Evolutionary conservation across 768 basidiomycete species (phyloP), one percentile per base, ranked within the genome.

Genomic region (Rhodotorula graminis): DNA sequence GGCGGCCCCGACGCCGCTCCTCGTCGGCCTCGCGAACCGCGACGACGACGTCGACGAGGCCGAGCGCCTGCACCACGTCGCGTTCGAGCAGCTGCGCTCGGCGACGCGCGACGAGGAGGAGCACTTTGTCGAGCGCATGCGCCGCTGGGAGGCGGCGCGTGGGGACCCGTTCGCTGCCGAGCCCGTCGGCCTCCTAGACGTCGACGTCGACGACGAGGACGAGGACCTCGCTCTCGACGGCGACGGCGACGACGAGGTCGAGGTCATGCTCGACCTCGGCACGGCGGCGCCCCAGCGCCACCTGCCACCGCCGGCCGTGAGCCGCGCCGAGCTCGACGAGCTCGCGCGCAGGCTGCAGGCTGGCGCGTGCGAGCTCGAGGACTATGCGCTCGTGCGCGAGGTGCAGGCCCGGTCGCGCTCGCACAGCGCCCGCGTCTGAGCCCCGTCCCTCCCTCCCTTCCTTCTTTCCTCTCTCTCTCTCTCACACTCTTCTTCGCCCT

Each of bases 311-410:
- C 5, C 37, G 37, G 3, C n/a, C 29, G 67, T 69, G 16, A 68
- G 49, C 33, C 44, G 46, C 31, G 6, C 33, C 16, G 73, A 67
- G 37, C 56, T 74, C 12, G 73, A 70, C 53, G 69, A 70, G 25
- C 61, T 74, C 6, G 23, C 65, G 25, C 42, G n/a, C 1, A 31
- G 62, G 14, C 29, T 74, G n/a, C 18, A 27, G 3, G 47, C 37
- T 6, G 73, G 69, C 23, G 69, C 67, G 49, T 72, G 71, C 64
- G 67, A 70, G 69, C 19, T 74, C 49, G 65, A 74, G 31, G 73
- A 74, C 46, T 74, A 50, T 25, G 25, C 57, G 29, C 56, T 70
- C n/a, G 73, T 74, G 44, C 37, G 73, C n/a, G 56, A 67, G 27
- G 67, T 65, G 31, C 71, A 72, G 64, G 71, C 71, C 2, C 42